Percentiles rank a stretch among this genome's conserved stretches.
Conservation (phyloP, 108 stramenopile genomes). For the Nitzschia putrida region DNA sequence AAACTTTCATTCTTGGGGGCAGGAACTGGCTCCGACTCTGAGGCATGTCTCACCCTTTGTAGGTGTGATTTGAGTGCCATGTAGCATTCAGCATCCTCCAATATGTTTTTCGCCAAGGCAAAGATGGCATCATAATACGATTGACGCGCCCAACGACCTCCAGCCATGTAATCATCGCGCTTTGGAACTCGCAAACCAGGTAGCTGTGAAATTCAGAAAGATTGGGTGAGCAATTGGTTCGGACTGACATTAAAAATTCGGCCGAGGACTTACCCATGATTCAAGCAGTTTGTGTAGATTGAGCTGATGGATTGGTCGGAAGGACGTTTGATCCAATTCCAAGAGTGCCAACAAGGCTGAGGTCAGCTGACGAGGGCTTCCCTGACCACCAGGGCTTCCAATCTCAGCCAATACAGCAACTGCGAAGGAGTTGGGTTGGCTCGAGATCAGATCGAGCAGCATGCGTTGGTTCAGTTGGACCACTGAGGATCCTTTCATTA, state of each 20-base stretch:
- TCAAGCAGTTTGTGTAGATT: conserved; percentile 81
- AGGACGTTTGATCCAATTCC: conserved; percentile 86
- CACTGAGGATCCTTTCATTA: conserved; percentile 86
- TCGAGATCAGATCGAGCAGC: conserved; percentile 86
- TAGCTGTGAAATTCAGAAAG: conserved; percentile 22
- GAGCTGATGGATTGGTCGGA: conserved; percentile 66
- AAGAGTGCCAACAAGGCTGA: conserved; percentile 73
- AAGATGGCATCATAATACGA: conserved; percentile 89
- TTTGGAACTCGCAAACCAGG: conserved; percentile 80
- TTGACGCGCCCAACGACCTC: conserved; percentile 87
- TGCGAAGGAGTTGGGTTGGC: conserved; percentile 82
- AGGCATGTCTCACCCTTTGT: conserved; percentile 72
- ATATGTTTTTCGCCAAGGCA: conserved; percentile 66
- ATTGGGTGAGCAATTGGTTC: not conserved
- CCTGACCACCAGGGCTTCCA: conserved; percentile 71
- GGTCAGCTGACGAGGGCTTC: conserved; percentile 73
- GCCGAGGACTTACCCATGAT: conserved; percentile 50
- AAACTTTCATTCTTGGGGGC: conserved; percentile 41
- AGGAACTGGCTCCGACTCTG: conserved; percentile 76
- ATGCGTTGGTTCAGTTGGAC: conserved; percentile 91
- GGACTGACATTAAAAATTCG: not conserved
- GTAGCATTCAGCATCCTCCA: conserved; percentile 85
- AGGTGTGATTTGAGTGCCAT: conserved; percentile 77
- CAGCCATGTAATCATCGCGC: conserved; percentile 86
- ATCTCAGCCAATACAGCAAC: conserved; percentile 87